A percentile compares a stretch with the other conserved stretches of the same genome.
phyloP scores from a whole-genome alignment of 2,329 filamentous ascomycete species.

The Whalleya microplaca region DNA sequence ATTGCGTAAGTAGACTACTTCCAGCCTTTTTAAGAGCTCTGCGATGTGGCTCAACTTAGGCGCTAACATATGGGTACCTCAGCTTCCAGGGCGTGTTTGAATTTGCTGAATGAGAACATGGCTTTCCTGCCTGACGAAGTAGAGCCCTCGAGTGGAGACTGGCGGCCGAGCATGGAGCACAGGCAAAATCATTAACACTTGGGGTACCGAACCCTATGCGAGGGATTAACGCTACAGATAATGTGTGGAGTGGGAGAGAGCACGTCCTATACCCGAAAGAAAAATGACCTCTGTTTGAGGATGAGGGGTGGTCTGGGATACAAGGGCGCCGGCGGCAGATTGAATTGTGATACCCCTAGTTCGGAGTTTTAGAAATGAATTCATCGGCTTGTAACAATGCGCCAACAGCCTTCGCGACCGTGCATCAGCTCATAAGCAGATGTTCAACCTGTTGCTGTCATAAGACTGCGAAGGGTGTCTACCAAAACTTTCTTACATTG shows the following conservation, averaged over 20 bases:
- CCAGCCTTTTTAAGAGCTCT: not conserved
- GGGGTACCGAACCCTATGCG: not conserved
- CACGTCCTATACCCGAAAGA: not conserved
- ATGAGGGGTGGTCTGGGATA: conserved; percentile 8
- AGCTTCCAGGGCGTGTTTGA: conserved; percentile 40
- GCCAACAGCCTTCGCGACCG: not conserved
- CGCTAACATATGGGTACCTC: conserved; percentile 5
- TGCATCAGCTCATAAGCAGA: conserved; percentile 1
- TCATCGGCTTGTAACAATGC: conserved; percentile 13
- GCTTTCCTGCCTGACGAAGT: conserved; percentile 32
- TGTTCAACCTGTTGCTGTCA: conserved; percentile 15
- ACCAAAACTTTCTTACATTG: conserved; percentile 54
- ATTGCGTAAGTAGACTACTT: conserved; percentile 47
- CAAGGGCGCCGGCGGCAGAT: conserved; percentile 24
- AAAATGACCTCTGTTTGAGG: conserved; percentile 1
- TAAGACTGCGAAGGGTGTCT: conserved; percentile 42
- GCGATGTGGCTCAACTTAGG: conserved; percentile 8
- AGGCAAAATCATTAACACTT: conserved; percentile 6
- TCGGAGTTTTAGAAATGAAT: conserved; percentile 29
- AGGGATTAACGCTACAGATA: not conserved
- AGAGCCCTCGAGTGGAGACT: conserved; percentile 25
- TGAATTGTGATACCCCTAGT: conserved; percentile 36
- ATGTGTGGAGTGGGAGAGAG: not conserved
- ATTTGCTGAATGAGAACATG: conserved; percentile 40
- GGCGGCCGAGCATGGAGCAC: conserved; percentile 13